Conservation (phyloP, 2,329 filamentous ascomycete species). For the Ploettnerulaceae sp. region DNA sequence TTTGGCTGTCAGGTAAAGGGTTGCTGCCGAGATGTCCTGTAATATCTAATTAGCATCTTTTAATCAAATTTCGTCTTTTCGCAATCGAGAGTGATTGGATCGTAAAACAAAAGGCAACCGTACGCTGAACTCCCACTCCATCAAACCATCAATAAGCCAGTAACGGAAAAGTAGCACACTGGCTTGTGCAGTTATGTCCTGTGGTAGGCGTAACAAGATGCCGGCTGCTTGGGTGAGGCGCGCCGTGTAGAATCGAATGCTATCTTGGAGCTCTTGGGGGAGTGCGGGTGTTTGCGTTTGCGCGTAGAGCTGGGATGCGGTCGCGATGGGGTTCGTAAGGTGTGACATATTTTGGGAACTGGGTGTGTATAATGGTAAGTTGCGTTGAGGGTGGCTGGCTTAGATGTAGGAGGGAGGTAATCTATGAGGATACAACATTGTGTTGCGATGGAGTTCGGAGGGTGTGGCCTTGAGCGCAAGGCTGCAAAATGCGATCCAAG, state of each 20-base stretch:
- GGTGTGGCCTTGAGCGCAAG: conserved; percentile 26
- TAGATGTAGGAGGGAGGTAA: neutral
- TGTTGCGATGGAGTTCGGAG: conserved; percentile 2
- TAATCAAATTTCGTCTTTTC: conserved; percentile 12
- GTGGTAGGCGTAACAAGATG: conserved; percentile 75
- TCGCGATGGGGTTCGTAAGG: conserved; percentile 68
- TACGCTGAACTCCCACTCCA: conserved; percentile 50
- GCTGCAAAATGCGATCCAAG: conserved; percentile 13
- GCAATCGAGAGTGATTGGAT: conserved; percentile 6
- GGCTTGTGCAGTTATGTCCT: conserved; percentile 80
- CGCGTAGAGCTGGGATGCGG: conserved; percentile 62
- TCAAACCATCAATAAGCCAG: conserved; percentile 57
- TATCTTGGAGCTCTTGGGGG: conserved; percentile 65
- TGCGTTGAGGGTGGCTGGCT: neutral
- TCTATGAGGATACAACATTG: neutral
- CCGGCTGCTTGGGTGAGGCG: conserved; percentile 74
- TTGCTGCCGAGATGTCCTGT: conserved; percentile 76
- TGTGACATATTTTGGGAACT: conserved; percentile 44
- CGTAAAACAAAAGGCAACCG: neutral
- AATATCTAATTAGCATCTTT: conserved; percentile 14
- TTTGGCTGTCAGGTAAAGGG: conserved; percentile 78
- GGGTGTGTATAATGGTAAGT: neutral
- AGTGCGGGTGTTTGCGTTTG: conserved; percentile 43
- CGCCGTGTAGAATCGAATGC: conserved; percentile 66
- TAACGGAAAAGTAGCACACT: conserved; percentile 78